Conservation (phyloP, 257 asterid genomes). For the Lycium ferocissimum region DNA sequence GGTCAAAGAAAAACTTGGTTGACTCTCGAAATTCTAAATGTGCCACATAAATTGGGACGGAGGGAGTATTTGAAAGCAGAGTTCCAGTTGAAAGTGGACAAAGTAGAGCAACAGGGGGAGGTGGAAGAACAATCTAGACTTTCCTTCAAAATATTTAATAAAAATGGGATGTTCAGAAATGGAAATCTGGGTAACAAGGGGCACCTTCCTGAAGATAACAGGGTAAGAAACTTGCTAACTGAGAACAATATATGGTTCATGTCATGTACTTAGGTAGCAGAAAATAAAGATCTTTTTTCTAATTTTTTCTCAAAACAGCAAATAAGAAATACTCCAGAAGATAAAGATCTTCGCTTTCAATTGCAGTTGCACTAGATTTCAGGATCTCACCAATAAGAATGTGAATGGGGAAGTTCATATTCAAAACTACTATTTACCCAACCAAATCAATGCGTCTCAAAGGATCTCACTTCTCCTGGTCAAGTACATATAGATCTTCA, state of each 20-base stretch:
- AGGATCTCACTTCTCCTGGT: background rate
- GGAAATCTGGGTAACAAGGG: background rate
- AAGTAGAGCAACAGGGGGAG: background rate
- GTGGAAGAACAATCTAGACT: conserved; percentile 13
- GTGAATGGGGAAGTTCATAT: background rate
- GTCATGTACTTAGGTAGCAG: background rate
- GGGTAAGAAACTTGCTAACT: background rate
- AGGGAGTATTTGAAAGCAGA: background rate
- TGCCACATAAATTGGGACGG: too few relatives aligned
- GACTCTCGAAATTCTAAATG: too few relatives aligned
- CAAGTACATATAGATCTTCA: background rate
- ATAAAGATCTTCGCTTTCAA: background rate
- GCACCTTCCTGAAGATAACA: background rate
- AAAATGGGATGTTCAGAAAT: background rate
- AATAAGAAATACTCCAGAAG: background rate
- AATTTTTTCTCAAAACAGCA: background rate
- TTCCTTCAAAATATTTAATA: background rate
- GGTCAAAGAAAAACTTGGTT: too few relatives aligned
- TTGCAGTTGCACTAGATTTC: conserved; percentile 4
- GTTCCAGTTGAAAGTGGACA: background rate
- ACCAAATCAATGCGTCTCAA: background rate
- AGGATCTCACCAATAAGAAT: background rate
- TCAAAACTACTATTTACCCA: conserved; percentile 6
- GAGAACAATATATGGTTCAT: background rate
- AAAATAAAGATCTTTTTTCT: background rate